Percentiles rank a stretch among this genome's conserved stretches.
Conservation (phyloP, 2,329 filamentous ascomycete species). For the Remersonia thermophila region DNA sequence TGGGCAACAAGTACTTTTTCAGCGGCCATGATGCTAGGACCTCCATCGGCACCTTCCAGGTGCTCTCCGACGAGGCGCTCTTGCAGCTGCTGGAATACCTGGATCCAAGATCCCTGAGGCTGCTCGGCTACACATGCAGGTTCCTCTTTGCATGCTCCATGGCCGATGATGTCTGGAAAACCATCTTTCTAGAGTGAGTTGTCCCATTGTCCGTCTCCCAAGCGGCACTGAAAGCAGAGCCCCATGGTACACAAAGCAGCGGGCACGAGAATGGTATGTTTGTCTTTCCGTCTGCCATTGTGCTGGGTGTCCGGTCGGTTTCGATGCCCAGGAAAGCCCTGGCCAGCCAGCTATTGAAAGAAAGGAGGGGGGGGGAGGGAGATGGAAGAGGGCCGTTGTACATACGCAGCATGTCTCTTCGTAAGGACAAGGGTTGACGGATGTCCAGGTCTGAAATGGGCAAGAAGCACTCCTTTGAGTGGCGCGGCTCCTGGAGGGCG, state of each 20-base stretch:
- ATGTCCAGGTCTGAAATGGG: conserved; percentile 21
- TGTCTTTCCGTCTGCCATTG: background rate
- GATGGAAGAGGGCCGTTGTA: no score
- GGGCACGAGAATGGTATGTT: background rate
- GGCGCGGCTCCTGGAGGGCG: conserved; percentile 76
- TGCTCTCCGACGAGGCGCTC: conserved; percentile 71
- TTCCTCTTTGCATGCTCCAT: conserved; percentile 76
- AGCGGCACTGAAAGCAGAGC: background rate
- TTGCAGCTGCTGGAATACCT: conserved; percentile 64
- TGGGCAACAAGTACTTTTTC: conserved; percentile 68
- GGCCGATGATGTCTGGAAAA: conserved; percentile 81
- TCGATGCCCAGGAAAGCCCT: background rate
- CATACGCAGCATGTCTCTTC: no score
- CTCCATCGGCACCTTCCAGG: conserved; percentile 51
- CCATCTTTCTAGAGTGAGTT: conserved; percentile 72
- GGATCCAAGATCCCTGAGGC: conserved; percentile 47
- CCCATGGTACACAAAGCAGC: background rate
- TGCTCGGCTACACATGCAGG: conserved; percentile 66
- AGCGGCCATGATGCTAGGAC: conserved; percentile 53
- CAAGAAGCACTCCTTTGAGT: conserved; percentile 38
- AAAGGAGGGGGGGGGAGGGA: no score
- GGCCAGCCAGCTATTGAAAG: no score
- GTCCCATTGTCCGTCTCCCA: conserved; percentile 2
- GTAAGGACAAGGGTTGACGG: conserved; percentile 12
- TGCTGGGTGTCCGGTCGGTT: background rate